A percentile compares a stretch with the other conserved stretches of the same genome.
phyloP scores from a whole-genome alignment of 805 yeast genomes.

The Saccharomycopsis selenospora region DNA sequence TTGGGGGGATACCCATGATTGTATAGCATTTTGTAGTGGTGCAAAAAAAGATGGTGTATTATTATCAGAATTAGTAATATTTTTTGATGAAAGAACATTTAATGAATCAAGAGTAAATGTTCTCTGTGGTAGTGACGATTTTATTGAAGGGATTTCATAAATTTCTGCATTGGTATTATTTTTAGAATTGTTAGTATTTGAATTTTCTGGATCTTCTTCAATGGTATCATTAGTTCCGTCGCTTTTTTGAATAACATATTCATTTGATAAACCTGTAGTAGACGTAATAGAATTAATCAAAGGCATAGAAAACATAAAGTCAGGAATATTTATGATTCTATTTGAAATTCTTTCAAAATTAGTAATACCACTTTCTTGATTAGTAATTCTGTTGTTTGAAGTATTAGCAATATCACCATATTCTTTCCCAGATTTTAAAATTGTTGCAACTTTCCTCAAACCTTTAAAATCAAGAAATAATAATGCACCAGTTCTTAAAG shows the following conservation, averaged over 20 bases:
- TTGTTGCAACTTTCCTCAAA: conserved; percentile 26
- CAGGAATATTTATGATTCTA: conserved; percentile 4
- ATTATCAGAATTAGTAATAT: neutral
- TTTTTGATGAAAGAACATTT: neutral
- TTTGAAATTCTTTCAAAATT: conserved; percentile 5
- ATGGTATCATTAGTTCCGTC: neutral
- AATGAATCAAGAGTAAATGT: no score
- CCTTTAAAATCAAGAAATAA: conserved; percentile 63
- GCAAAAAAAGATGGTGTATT: conserved; percentile 9
- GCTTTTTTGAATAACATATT: neutral
- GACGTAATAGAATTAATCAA: neutral
- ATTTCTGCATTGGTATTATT: no score
- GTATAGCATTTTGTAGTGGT: conserved; percentile 41
- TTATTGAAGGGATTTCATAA: no score
- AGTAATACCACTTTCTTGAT: neutral
- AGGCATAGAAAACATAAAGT: neutral
- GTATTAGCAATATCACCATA: conserved; percentile 2
- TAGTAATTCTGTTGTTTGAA: neutral
- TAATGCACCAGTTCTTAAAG: conserved; percentile 64
- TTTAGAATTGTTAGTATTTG: no score
- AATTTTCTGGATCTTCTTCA: no score
- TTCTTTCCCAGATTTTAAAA: neutral
- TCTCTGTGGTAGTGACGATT: no score
- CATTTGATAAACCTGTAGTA: neutral
- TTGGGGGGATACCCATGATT: conserved; percentile 36